A percentile compares a stretch with the other conserved stretches of the same genome.
phyloP scores from a whole-genome alignment of 257 asterid genomes.

The Phtheirospermum japonicum region DNA sequence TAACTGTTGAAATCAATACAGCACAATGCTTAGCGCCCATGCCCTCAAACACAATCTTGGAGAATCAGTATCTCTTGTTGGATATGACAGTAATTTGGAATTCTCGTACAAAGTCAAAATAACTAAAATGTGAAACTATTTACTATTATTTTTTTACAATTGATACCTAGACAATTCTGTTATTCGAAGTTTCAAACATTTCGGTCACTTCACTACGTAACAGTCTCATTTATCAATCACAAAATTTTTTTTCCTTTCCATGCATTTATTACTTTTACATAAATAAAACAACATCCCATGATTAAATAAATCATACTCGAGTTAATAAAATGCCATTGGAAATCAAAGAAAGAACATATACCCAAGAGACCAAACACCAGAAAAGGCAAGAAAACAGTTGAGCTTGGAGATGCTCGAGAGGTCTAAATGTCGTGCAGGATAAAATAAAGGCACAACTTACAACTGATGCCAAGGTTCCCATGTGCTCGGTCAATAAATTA shows the following conservation, averaged over 20 bases:
- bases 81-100: too few relatives aligned
- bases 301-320: conserved; percentile 3
- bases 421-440: conserved; percentile 12
- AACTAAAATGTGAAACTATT: too few relatives aligned
- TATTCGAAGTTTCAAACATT: too few relatives aligned
- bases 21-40: too few relatives aligned
- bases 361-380: not conserved
- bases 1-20: not conserved
- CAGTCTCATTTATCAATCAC: not conserved
- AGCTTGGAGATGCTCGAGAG: conserved; percentile 10
- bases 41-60: too few relatives aligned
- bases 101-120: too few relatives aligned
- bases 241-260: not conserved
- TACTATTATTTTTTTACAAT: too few relatives aligned
- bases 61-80: too few relatives aligned
- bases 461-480: conserved; percentile 60
- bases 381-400: conserved; percentile 12
- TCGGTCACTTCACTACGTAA: too few relatives aligned
- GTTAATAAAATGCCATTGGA: not conserved
- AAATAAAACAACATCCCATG: conserved; percentile 1
- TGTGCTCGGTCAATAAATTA: conserved; percentile 72
- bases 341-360: not conserved
- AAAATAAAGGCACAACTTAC: conserved; percentile 40
- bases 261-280: conserved; percentile 8
- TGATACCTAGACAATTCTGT: too few relatives aligned